A percentile compares a stretch with the other conserved stretches of the same genome.
Evolutionary conservation across 2,329 filamentous ascomycete genomes (phyloP).

Genomic region (Talaromyces sp.): DNA sequence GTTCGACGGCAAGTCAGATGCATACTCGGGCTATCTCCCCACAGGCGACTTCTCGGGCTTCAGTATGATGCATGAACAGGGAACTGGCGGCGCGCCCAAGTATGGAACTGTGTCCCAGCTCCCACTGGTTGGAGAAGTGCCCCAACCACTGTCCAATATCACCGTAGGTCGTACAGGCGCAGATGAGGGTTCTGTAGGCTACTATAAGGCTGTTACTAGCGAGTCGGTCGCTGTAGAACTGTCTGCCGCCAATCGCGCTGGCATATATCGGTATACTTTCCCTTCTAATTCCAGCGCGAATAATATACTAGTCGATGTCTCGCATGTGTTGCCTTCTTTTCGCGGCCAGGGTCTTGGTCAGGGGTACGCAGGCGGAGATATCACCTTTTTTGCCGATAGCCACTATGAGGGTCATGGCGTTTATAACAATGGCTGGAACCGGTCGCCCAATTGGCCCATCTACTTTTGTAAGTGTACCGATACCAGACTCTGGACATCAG

Average conservation of each 20-base stretch:
- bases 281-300: conserved; percentile 40
- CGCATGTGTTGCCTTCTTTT: conserved; percentile 57
- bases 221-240: conserved; percentile 59
- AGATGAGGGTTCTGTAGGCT: conserved; percentile 55
- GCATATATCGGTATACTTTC: conserved; percentile 63
- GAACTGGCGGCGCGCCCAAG: conserved; percentile 46
- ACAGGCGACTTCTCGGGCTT: conserved; percentile 49
- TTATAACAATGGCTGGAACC: conserved; percentile 65
- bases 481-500: conserved; percentile 18
- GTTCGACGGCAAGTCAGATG: conserved; percentile 49
- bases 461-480: conserved; percentile 55
- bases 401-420: conserved; percentile 61
- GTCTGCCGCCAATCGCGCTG: conserved; percentile 59
- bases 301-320: conserved; percentile 60
- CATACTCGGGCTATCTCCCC: conserved; percentile 50
- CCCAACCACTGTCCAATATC: conserved; percentile 52
- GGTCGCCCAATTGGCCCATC: conserved; percentile 50
- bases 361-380: conserved; percentile 53
- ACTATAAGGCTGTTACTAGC: conserved; percentile 57
- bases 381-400: conserved; percentile 54
- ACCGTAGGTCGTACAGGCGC: conserved; percentile 50
- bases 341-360: conserved; percentile 55
- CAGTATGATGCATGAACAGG: conserved; percentile 48
- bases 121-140: conserved; percentile 48
- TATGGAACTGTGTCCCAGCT: conserved; percentile 50